Evolutionary conservation across 1,284 basidiomycete genomes (phyloP).

Genomic region (Dichomitus squalens): DNA sequence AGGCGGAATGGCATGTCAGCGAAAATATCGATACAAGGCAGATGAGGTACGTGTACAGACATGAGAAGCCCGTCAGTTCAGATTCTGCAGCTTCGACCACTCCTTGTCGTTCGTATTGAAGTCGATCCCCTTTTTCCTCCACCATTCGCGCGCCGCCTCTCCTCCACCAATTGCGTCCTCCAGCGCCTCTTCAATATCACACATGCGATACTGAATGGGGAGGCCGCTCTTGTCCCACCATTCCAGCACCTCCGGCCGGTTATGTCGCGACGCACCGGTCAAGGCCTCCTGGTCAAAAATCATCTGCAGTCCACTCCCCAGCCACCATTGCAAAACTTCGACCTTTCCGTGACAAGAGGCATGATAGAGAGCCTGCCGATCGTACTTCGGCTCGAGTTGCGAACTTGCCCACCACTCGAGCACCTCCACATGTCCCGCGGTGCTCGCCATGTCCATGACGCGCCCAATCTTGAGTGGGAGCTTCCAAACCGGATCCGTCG

Average conservation of each 20-base stretch:
- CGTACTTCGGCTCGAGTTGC: constrained; percentile 74
- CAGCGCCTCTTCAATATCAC: constrained; percentile 83
- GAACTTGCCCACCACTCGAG: constrained; percentile 85
- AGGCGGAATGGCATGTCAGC: background rate
- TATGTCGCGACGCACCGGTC: constrained; percentile 76
- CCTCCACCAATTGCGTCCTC: constrained; percentile 82
- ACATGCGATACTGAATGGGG: constrained; percentile 79
- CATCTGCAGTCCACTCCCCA: constrained; percentile 71
- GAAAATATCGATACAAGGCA: background rate
- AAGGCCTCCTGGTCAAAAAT: constrained; percentile 80
- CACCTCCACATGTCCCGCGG: constrained; percentile 66
- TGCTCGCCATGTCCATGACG: constrained; percentile 79
- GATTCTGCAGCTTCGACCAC: constrained; percentile 78
- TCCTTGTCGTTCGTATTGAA: constrained; percentile 80
- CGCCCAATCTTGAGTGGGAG: constrained; percentile 77
- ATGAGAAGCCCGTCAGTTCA: constrained; percentile 44
- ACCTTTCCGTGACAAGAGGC: constrained; percentile 80
- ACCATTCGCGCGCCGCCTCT: constrained; percentile 72
- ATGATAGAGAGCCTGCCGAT: constrained; percentile 71
- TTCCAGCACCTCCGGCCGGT: constrained; percentile 77
- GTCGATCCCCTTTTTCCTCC: constrained; percentile 75
- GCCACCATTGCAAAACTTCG: constrained; percentile 83
- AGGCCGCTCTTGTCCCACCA: constrained; percentile 84
- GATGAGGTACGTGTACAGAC: background rate
- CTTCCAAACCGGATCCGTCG: constrained; percentile 21